Evolutionary conservation across 176 grass and related monocot genomes (phyloP).

Genomic region (bread wheat (Triticum aestivum)): IWGSC_CS_RefSeq_v2.1 NC_057802.1:317242022-317242521

Average conservation of each 20-base stretch:
- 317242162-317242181: constrained; percentile 57
- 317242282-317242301: constrained; percentile 39
- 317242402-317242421: constrained; percentile 71
- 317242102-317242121: constrained; percentile 82
- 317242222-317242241: constrained; percentile 67
- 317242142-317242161: constrained; percentile 68
- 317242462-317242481: constrained; percentile 68
- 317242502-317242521: constrained; percentile 74
- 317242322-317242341: constrained; percentile 50
- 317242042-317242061: constrained; percentile 76
- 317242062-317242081: constrained; percentile 95
- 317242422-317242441: constrained; percentile 62
- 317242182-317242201: constrained; percentile 49
- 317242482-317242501: constrained; percentile 70
- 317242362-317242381: constrained; percentile 61
- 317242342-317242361: constrained; percentile 47
- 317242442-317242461: constrained; percentile 49
- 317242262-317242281: constrained; percentile 41
- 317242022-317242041: constrained; percentile 40
- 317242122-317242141: constrained; percentile 75
- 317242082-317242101: constrained; percentile 79
- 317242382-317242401: constrained; percentile 55
- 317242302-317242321: constrained; percentile 47
- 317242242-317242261: constrained; percentile 76
- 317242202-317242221: constrained; percentile 55